Percentiles rank a stretch among this genome's conserved stretches.
phyloP scores from a whole-genome alignment of 768 basidiomycete species.

The Vararia minispora region DNA sequence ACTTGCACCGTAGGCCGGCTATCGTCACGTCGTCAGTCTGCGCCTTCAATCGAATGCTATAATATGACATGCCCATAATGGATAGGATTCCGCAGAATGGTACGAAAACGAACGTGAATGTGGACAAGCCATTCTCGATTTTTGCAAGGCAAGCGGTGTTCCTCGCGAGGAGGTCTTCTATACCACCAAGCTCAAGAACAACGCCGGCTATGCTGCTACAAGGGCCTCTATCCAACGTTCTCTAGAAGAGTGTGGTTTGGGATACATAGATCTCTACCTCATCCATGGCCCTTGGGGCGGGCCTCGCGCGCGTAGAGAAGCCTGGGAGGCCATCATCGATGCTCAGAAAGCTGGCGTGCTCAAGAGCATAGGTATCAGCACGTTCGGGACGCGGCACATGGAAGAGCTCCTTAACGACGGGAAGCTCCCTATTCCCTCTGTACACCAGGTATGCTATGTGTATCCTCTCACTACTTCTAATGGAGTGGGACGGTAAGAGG shows the following conservation, averaged over 20 bases:
- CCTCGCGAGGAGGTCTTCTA: slow-evolving; percentile 54
- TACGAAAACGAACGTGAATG: slow-evolving; percentile 60
- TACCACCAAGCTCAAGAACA: slow-evolving; percentile 58
- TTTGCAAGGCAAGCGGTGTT: slow-evolving; percentile 32
- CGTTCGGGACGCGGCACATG: slow-evolving; percentile 49
- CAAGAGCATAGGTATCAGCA: slow-evolving; percentile 55
- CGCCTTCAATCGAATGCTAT: neutral
- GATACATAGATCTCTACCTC: slow-evolving; percentile 61
- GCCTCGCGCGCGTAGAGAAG: slow-evolving; percentile 39
- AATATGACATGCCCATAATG: slow-evolving; percentile 3
- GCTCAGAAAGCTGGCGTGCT: slow-evolving; percentile 49
- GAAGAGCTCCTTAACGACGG: slow-evolving; percentile 37
- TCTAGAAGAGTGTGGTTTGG: slow-evolving; percentile 41
- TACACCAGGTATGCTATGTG: slow-evolving; percentile 42
- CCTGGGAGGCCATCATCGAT: slow-evolving; percentile 57
- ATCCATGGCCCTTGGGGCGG: slow-evolving; percentile 63
- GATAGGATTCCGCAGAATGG: slow-evolving; percentile 38
- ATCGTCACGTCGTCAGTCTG: slow-evolving; percentile 47
- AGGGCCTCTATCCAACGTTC: slow-evolving; percentile 41
- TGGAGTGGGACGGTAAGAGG: too few species aligned
- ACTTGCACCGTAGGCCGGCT: slow-evolving; percentile 36
- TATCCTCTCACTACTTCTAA: neutral
- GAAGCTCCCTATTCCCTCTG: slow-evolving; percentile 37
- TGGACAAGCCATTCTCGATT: slow-evolving; percentile 49
- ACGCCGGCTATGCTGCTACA: slow-evolving; percentile 38